These are phyloP conservation scores for Alloascoidea africana DNA, from an alignment of 805 yeast species.

Conservation along the genomic window DNA sequence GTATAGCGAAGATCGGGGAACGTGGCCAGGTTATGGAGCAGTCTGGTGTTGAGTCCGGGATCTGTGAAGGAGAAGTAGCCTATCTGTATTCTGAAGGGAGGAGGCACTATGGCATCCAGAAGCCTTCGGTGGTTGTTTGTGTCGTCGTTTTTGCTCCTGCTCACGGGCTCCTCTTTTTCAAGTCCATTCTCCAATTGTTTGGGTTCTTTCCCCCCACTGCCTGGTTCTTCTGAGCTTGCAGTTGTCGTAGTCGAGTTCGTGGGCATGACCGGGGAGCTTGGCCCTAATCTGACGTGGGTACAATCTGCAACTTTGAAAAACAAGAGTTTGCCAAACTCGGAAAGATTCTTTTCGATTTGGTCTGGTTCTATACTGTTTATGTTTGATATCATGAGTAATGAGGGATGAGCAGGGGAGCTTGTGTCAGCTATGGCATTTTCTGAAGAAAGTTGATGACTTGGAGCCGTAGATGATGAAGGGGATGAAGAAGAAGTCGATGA, in stretches of 20 bases:
- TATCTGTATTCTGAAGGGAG: not conserved
- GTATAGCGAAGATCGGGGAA: not conserved
- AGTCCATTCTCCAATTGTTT: not conserved
- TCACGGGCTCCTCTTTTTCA: not conserved
- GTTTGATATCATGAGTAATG: too few species aligned
- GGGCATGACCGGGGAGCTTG: too few species aligned
- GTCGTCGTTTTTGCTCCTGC: not conserved
- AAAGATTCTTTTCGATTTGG: too few species aligned
- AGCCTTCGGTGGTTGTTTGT: too few species aligned
- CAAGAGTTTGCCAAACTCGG: too few species aligned
- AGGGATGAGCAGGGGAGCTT: not conserved
- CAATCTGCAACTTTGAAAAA: too few species aligned
- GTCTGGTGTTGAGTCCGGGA: not conserved
- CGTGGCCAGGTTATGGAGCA: not conserved
- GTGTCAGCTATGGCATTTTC: not conserved
- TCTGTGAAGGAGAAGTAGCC: not conserved
- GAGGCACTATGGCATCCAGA: too few species aligned
- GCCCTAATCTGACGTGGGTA: too few species aligned
- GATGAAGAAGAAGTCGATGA: not conserved
- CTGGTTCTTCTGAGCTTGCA: not conserved
- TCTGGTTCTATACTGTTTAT: too few species aligned
- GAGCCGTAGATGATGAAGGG: too few species aligned
- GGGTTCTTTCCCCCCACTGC: not conserved
- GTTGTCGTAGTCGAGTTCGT: too few species aligned
- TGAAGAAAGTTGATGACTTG: not conserved